phyloP scores from a whole-genome alignment of 1,284 basidiomycete species.

The Microbotryum silenes-acaulis region DNA sequence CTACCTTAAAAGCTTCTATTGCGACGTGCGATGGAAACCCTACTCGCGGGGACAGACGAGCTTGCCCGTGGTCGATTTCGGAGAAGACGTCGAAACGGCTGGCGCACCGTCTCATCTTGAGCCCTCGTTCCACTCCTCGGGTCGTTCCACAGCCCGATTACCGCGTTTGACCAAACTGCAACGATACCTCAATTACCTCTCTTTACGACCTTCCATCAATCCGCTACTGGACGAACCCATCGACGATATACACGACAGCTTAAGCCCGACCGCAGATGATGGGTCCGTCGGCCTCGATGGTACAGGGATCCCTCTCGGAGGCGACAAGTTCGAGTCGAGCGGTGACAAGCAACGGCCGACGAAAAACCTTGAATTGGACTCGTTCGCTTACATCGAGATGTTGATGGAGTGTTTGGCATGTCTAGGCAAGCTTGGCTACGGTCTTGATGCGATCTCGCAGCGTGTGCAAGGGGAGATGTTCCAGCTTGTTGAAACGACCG shows the following conservation, averaged over 20 bases:
- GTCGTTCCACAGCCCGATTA: constrained; percentile 18
- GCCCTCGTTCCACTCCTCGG: constrained; percentile 21
- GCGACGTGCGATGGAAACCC: constrained; percentile 80
- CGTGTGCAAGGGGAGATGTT: constrained; percentile 79
- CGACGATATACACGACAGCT: constrained; percentile 15
- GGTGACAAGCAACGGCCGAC: constrained; percentile 2
- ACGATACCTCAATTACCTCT: constrained; percentile 62
- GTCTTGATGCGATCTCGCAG: constrained; percentile 76
- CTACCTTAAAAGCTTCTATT: constrained; percentile 97
- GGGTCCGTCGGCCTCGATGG: too few relatives aligned
- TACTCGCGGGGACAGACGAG: constrained; percentile 71
- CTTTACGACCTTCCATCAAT: constrained; percentile 65
- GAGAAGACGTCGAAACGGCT: constrained; percentile 48
- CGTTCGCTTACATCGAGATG: constrained; percentile 88
- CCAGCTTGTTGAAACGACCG: constrained; percentile 71
- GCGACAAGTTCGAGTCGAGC: background rate
- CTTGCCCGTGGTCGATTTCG: constrained; percentile 54
- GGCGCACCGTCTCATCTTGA: constrained; percentile 32
- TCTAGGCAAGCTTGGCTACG: constrained; percentile 77
- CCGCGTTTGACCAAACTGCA: constrained; percentile 28
- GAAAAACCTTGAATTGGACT: constrained; percentile 79
- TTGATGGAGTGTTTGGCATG: constrained; percentile 85
- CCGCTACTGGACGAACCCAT: constrained; percentile 57
- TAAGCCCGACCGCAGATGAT: too few relatives aligned
- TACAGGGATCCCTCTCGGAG: background rate